Percentiles rank a stretch among this genome's conserved stretches.
phyloP scores from a whole-genome alignment of 495 filamentous ascomycete species.

The Neurospora sp. region DNA sequence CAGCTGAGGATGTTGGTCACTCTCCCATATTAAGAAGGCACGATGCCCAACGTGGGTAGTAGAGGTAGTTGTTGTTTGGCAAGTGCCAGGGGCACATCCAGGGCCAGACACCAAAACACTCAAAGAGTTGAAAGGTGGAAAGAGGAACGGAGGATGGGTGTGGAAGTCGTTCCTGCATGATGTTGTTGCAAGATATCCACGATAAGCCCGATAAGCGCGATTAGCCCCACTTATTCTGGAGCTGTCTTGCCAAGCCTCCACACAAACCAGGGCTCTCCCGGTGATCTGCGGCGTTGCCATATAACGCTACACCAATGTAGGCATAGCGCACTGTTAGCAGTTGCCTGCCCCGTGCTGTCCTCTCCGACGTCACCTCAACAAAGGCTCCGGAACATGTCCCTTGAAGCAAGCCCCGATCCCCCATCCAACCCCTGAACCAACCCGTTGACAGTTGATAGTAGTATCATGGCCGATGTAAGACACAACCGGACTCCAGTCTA shows the following conservation, averaged over 20 bases:
- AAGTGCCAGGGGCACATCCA: neutral
- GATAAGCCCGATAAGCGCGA: neutral
- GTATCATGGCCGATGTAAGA: constrained; percentile 20
- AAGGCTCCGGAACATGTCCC: neutral
- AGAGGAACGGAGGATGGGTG: neutral
- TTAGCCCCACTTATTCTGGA: neutral
- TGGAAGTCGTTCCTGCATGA: neutral
- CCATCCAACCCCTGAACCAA: neutral
- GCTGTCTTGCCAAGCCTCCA: neutral
- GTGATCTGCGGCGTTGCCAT: neutral
- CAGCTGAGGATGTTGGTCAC: neutral
- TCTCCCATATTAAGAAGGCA: neutral
- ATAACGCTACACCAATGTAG: neutral
- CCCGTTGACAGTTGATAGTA: neutral
- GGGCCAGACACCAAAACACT: neutral
- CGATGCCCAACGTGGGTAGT: neutral
- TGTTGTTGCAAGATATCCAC: neutral
- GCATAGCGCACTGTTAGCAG: neutral
- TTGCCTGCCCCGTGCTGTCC: neutral
- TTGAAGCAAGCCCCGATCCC: neutral
- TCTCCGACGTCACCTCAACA: constrained; percentile 2
- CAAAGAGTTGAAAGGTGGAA: neutral
- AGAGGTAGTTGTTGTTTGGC: neutral
- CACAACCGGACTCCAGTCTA: neutral
- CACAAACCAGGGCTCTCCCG: neutral